phyloP scores from a whole-genome alignment of 225 moss, liverwort and hornwort genomes.

The Anthoceros angustus region DNA sequence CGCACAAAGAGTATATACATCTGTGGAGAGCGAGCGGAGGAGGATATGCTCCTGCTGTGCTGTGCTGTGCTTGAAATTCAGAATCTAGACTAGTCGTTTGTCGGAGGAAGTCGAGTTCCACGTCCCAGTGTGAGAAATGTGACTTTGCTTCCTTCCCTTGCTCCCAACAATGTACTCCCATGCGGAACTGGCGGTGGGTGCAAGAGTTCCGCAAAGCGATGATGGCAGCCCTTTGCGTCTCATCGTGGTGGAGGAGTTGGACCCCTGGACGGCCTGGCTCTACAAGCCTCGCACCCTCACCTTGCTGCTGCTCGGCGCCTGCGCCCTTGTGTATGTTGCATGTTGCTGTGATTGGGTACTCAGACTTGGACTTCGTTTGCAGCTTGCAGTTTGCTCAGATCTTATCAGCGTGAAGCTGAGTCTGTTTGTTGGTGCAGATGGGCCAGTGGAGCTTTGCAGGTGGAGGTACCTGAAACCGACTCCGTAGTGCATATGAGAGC shows the following conservation, averaged over 20 bases:
- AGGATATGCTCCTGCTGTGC: too few relatives aligned
- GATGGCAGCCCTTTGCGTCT: slow-evolving; percentile 44
- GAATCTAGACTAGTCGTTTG: too few relatives aligned
- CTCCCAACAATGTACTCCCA: not conserved
- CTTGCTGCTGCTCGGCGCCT: slow-evolving; percentile 50
- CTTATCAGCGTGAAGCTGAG: not conserved
- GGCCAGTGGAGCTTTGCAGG: slow-evolving; percentile 69
- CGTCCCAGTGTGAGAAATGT: not conserved
- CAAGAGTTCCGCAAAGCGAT: slow-evolving; percentile 18
- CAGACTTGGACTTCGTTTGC: not conserved
- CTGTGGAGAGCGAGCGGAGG: too few relatives aligned
- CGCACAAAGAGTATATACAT: too few relatives aligned
- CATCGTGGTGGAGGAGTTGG: slow-evolving; percentile 56
- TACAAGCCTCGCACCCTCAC: slow-evolving; percentile 67
- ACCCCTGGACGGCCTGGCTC: slow-evolving; percentile 90
- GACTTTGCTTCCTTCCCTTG: not conserved
- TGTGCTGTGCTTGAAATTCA: too few relatives aligned
- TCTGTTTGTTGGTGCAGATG: slow-evolving; percentile 32
- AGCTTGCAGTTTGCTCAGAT: not conserved
- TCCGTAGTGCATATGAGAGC: slow-evolving; percentile 36
- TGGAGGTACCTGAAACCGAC: slow-evolving; percentile 34
- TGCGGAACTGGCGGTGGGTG: not conserved
- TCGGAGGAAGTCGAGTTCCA: too few relatives aligned
- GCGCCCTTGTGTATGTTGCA: slow-evolving; percentile 47
- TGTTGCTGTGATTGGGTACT: not conserved